Evolutionary conservation across 2,329 filamentous ascomycete genomes (phyloP).

Genomic region (Pseudogymnoascus sp.): DNA sequence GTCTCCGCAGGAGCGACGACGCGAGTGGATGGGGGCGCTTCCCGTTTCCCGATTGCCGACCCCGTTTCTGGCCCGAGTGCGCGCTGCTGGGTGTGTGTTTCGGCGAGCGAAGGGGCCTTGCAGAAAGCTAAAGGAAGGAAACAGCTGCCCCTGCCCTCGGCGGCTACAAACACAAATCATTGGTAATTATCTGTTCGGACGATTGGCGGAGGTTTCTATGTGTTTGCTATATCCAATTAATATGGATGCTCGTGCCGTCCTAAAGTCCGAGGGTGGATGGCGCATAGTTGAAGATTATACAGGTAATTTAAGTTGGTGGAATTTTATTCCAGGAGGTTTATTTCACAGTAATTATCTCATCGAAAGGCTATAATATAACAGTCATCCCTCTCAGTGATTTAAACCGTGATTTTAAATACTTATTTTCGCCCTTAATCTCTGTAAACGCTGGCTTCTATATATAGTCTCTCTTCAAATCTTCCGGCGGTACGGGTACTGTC

Average conservation of each 20-base stretch:
- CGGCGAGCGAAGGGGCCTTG: background rate
- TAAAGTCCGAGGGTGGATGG: background rate
- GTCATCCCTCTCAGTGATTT: background rate
- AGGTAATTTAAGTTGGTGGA: background rate
- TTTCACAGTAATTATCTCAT: background rate
- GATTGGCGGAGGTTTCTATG: background rate
- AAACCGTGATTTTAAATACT: too few species aligned
- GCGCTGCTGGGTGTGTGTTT: background rate
- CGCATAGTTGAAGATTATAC: background rate
- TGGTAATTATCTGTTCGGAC: background rate
- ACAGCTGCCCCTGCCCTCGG: background rate
- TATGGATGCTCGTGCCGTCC: background rate
- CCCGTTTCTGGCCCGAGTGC: slow-evolving; percentile 1
- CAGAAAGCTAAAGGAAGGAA: background rate
- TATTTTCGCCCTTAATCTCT: background rate
- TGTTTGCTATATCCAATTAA: background rate
- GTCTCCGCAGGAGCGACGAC: background rate
- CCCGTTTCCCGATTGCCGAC: slow-evolving; percentile 4
- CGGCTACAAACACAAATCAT: background rate
- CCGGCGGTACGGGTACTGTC: background rate
- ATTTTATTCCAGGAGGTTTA: background rate
- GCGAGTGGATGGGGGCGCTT: slow-evolving; percentile 5
- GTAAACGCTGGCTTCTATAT: background rate
- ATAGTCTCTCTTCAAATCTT: background rate
- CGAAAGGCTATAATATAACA: background rate